phyloP scores from a whole-genome alignment of 2,329 filamentous ascomycete genomes.

The Paradendryphiella salina region DNA sequence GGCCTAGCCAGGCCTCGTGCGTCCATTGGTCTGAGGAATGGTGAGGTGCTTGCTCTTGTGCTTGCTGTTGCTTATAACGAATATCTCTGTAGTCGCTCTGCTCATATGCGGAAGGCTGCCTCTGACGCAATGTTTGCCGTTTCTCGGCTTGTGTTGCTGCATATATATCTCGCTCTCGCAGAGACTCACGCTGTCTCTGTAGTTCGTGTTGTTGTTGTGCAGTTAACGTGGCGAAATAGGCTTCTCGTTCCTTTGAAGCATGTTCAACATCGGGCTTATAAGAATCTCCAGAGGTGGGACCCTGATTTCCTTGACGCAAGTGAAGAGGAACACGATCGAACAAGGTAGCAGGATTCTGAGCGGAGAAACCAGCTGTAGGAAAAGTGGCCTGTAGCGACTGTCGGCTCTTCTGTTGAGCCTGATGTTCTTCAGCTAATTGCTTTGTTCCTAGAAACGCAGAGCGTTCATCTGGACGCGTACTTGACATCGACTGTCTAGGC shows the following conservation, averaged over 20 bases:
- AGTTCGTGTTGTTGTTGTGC: slow-evolving; percentile 19
- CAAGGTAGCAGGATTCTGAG: slow-evolving; percentile 2
- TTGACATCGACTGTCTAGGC: slow-evolving; percentile 12
- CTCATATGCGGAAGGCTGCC: slow-evolving; percentile 1
- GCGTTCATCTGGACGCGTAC: slow-evolving; percentile 12
- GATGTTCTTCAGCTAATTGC: slow-evolving; percentile 29
- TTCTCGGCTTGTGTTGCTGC: slow-evolving; percentile 8
- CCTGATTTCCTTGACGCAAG: slow-evolving; percentile 13
- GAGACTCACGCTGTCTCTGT: slow-evolving; percentile 13
- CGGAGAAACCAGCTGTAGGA: slow-evolving; percentile 8
- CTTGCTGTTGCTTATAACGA: slow-evolving; percentile 11
- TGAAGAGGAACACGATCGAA: slow-evolving; percentile 12
- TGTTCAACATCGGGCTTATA: slow-evolving; percentile 27
- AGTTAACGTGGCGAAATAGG: slow-evolving; percentile 21
- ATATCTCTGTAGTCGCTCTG: slow-evolving; percentile 2
- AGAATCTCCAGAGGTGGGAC: slow-evolving; percentile 27
- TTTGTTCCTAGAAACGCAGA: slow-evolving; percentile 32
- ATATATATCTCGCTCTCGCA: slow-evolving; percentile 9
- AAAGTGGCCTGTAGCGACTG: slow-evolving; percentile 10
- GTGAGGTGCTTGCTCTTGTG: slow-evolving; percentile 6
- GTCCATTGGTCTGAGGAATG: neutral
- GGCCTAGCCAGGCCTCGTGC: slow-evolving; percentile 7
- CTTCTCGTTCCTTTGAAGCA: slow-evolving; percentile 16
- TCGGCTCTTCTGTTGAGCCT: slow-evolving; percentile 11
- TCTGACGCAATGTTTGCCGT: slow-evolving; percentile 1